Evolutionary conservation across 2,329 filamentous ascomycete genomes (phyloP), one percentile per base, ranked within the genome.

Genomic region (Fusarium sp.): DNA sequence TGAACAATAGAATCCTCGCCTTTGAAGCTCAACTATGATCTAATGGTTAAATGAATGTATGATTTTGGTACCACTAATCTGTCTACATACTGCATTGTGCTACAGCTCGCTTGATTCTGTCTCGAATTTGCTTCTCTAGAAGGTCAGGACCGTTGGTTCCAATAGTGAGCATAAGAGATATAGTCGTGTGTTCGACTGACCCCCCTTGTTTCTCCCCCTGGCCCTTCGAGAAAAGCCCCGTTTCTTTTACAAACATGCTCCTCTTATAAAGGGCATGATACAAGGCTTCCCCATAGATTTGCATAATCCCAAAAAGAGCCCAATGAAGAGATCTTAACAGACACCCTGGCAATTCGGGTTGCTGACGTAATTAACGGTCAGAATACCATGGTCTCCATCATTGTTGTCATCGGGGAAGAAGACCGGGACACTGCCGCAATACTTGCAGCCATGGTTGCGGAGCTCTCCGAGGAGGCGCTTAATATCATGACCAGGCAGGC

Each of bases 351-450:
- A 59, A 1, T 48, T 59, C 1, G 42, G 33, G 18, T 28, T 48
- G 6, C 33, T 36, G 56, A 48, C 42, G 13, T 47, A 59, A 14
- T 59, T 28, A 2, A 39, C 18, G 18, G 56, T 48, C 3, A 59
- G 9, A 22, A 61, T 38, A 54, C 73, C 64, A 55, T 71, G 33
- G 65, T 63, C 18, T 26, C 31, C 26, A 28, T 24, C n/a, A 24
- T 41, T 38, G 20, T 59, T 59, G 17, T 49, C 33, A 15, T 28
- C 11, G 0, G 44, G 35, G 17, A 28, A 49, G 56, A 59, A 59
- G 24, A 28, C 56, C 7, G 42, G 31, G 22, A 59, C 35, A 15
- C 42, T 48, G n/a, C 56, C 44, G 4, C 44, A 49, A 7, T 31
- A 13, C 17, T 36, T 38, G 33, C 56, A 59, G 10, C 44, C 42